Base-by-base conservation (phyloP, 192 early-diverging fungal species). In the Bifiguratus adelaidae region DNA sequence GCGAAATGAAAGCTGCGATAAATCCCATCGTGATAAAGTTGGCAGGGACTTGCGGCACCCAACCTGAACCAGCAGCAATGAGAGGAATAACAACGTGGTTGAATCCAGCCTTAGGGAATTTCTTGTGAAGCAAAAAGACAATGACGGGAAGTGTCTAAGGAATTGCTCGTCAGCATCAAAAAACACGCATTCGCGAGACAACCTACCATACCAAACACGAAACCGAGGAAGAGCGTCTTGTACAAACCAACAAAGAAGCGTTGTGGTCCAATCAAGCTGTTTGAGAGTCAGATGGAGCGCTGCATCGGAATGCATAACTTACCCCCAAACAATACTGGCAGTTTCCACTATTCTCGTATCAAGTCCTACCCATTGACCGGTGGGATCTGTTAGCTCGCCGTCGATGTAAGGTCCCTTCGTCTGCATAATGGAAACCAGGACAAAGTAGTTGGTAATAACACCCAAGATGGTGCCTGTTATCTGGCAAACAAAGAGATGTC, bases 201-300 rank as follows among this genome's bases (percentile, higher is more conserved):
- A n/a, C n/a, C n/a, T n/a, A n/a, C n/a, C n/a, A n/a, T n/a, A n/a
- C n/a, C n/a, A n/a, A n/a, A 19, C 3, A 74, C 35, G 2, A 64
- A 56, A 0, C 75, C 73, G 35, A 70, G 18, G n/a, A 81, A 30
- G n/a, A n/a, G n/a, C n/a, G n/a, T n/a, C n/a, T n/a, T n/a, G n/a
- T n/a, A n/a, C n/a, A n/a, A n/a, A n/a, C n/a, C n/a, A n/a, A 67
- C 76, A 50, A 78, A 78, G 58, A 77, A 60, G 32, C 71, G 67
- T 41, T 43, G 55, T 5, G 78, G 78, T 1, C 71, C 73, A 26
- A 81, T 60, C 15, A 71, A 63, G n/a, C n/a, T n/a, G n/a, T n/a
- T n/a, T n/a, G n/a, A n/a, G n/a, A n/a, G n/a, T n/a, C n/a, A n/a
- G n/a, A n/a, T n/a, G n/a, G n/a, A n/a, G n/a, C n/a, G n/a, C n/a